phyloP scores from a whole-genome alignment of 2,329 filamentous ascomycete genomes.

The Dryadomyces sulphureus region DNA sequence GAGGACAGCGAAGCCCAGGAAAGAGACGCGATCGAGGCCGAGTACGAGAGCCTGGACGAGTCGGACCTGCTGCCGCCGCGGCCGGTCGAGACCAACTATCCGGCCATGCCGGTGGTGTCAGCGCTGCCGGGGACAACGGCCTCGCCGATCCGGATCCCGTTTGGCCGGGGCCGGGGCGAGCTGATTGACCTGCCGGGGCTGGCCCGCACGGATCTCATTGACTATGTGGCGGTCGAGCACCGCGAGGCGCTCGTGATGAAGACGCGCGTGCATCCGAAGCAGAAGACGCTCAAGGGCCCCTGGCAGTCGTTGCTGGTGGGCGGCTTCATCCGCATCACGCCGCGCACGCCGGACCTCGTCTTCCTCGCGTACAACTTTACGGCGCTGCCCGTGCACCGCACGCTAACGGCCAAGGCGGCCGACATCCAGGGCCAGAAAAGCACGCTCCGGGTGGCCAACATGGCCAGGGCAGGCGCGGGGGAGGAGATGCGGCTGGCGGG shows the following conservation, averaged over 20 bases:
- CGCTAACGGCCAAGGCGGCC: conserved; percentile 65
- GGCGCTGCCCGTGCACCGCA: conserved; percentile 61
- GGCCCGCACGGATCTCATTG: conserved; percentile 55
- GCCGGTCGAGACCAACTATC: conserved; percentile 59
- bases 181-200: conserved; percentile 86
- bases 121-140: conserved; percentile 85
- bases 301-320: conserved; percentile 72
- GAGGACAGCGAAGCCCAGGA: conserved; percentile 9
- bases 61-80: conserved; percentile 58
- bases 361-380: conserved; percentile 81
- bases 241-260: conserved; percentile 64
- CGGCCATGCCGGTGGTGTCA: conserved; percentile 74
- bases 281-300: conserved; percentile 51
- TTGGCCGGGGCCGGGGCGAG: conserved; percentile 74
- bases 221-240: conserved; percentile 52
- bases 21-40: background rate
- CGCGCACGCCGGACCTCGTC: conserved; percentile 45
- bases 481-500: conserved; percentile 55
- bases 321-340: conserved; percentile 77
- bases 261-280: conserved; percentile 56
- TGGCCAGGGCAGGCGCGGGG: conserved; percentile 43
- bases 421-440: conserved; percentile 53
- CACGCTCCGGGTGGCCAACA: conserved; percentile 44
- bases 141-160: conserved; percentile 85
- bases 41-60: conserved; percentile 19